Evolutionary conservation across 2,329 filamentous ascomycete species (phyloP).

Genomic region (Davidsoniella neocaledoniae): DNA sequence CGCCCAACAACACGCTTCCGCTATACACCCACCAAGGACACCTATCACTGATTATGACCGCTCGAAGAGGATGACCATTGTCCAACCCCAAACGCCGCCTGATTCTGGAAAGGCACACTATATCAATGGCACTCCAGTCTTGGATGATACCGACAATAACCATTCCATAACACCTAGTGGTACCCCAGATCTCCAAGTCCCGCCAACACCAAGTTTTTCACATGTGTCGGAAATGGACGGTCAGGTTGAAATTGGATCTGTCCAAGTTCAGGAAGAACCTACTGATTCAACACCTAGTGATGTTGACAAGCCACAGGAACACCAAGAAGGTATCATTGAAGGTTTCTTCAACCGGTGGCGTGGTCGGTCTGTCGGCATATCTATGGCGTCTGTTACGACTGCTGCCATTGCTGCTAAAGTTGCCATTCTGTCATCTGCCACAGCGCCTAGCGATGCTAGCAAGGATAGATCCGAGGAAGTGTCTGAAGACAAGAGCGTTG

Average conservation of each 20-base stretch:
- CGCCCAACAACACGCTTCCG: neutral
- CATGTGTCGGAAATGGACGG: neutral
- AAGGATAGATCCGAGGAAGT: neutral
- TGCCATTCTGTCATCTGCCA: too few species aligned
- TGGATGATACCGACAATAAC: neutral
- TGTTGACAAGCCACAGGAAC: neutral
- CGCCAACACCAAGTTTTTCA: neutral
- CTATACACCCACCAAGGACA: neutral
- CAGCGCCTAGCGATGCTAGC: neutral
- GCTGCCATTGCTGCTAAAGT: conserved; percentile 3
- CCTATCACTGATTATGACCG: too few species aligned
- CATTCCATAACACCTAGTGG: neutral
- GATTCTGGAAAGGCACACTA: neutral
- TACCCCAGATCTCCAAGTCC: neutral
- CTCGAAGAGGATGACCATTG: neutral
- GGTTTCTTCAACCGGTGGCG: conserved; percentile 6
- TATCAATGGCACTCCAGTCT: too few species aligned
- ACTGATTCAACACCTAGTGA: neutral
- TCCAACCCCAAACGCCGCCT: conserved; percentile 1
- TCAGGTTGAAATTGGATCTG: neutral
- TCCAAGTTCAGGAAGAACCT: neutral
- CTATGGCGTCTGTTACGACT: conserved; percentile 1
- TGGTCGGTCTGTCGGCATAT: neutral
- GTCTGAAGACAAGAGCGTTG: too few species aligned
- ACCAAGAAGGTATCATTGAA: conserved; percentile 2